Evolutionary conservation across 371 early-diverging fungal genomes (phyloP).

Genomic region (Mortierella sp.): DNA sequence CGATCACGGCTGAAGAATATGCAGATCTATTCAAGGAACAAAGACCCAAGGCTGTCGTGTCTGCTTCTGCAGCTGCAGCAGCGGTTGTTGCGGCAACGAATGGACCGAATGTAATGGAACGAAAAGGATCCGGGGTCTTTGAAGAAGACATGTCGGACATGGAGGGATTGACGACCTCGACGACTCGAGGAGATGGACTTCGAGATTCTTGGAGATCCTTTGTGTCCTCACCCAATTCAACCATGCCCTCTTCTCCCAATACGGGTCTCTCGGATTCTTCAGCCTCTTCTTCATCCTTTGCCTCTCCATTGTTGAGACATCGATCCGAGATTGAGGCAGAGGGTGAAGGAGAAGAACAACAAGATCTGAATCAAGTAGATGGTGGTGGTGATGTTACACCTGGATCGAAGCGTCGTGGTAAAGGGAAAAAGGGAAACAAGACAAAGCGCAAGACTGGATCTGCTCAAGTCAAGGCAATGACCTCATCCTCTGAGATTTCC

Average conservation of each 20-base stretch:
- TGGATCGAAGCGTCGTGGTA: too few species aligned
- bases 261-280: slow-evolving; percentile 34
- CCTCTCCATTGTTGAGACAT: slow-evolving; percentile 34
- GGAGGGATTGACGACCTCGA: slow-evolving; percentile 34
- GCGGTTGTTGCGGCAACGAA: too few species aligned
- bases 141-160: slow-evolving; percentile 53
- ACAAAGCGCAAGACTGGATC: too few species aligned
- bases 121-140: background rate
- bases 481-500: too few species aligned
- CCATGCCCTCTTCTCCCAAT: slow-evolving; percentile 46
- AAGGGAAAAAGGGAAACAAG: background rate
- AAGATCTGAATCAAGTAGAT: too few species aligned
- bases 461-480: too few species aligned
- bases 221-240: slow-evolving; percentile 51
- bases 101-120: too few species aligned
- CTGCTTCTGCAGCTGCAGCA: too few species aligned
- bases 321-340: slow-evolving; percentile 1
- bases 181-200: slow-evolving; percentile 11
- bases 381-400: too few species aligned
- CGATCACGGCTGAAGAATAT: slow-evolving; percentile 30
- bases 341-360: too few species aligned
- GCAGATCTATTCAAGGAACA: slow-evolving; percentile 22
- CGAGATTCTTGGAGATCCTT: slow-evolving; percentile 33
- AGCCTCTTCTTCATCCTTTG: slow-evolving; percentile 17
- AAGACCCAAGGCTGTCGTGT: slow-evolving; percentile 24